Evolutionary conservation across 2,329 filamentous ascomycete species (phyloP), one percentile per base, ranked within the genome.

Genomic region (Didymella pomorum): DNA sequence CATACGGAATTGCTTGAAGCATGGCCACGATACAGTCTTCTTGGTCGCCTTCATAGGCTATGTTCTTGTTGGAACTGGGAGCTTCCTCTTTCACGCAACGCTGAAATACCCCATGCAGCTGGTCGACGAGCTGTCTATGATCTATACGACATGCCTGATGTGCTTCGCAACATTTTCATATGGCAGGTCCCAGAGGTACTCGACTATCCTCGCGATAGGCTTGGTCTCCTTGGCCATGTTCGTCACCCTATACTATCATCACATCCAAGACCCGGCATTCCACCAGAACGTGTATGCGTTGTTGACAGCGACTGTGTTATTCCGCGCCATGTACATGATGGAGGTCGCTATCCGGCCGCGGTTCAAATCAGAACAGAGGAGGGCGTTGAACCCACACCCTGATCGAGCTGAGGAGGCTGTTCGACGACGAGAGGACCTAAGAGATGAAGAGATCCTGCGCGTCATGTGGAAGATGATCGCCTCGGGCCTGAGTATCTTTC

Each of bases 211-310:
- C 9, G 90, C 82, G 8, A 39, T 87, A 4, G 81, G 80, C 14
- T 81, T 91, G 10, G 71, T 86, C 6, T 77, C 69, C 3, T 71
- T 85, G 20, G 78, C 81, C 4, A 57, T 83, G 26, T 89, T 88
- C 69, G 93, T 96, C 74, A 95, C 92, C 14, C 81, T 90, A 39
- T 86, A 90, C 76, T 96, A 96, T 77, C 90, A 93, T 47, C 87
- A 91, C 62, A 86, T 93, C 16, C 91, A 93, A 72, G 88, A 96
- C 64, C 91, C 92, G 0, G 81, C 86, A 1, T 96, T 96, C 75
- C 92, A 96, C 77, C 91, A 96, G 73, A 88, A 87, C 60, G 89
- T 89, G 4, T 96, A 93, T 67, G 90, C 87, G 1, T 71, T 89
- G 3, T 79, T 96, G 42, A 95, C 91, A 0, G 83, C 83, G 5